phyloP scores from a whole-genome alignment of 2,329 filamentous ascomycete genomes.

The Thelonectria rubi region DNA sequence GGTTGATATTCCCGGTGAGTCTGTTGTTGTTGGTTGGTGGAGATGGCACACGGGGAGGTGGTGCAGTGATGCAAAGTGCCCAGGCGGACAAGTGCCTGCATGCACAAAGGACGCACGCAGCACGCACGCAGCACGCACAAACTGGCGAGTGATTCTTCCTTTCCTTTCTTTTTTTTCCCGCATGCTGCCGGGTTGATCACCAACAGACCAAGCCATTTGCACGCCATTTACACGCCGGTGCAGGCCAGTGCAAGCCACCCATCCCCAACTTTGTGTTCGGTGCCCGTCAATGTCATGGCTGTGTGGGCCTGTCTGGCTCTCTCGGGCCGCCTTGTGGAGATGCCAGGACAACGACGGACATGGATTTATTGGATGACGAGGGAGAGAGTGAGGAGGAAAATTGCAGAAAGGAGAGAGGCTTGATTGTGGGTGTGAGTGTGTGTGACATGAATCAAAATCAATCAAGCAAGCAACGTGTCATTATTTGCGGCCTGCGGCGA shows the following conservation, averaged over 20 bases:
- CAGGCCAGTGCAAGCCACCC: neutral
- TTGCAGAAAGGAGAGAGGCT: too few relatives aligned
- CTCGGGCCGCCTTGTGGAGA: conserved; percentile 29
- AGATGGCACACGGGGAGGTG: too few relatives aligned
- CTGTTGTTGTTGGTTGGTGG: too few relatives aligned
- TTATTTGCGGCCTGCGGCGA: too few relatives aligned
- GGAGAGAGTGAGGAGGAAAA: too few relatives aligned
- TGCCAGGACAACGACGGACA: conserved; percentile 21
- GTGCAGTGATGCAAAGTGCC: too few relatives aligned
- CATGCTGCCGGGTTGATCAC: neutral
- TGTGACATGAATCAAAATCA: neutral
- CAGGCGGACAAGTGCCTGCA: too few relatives aligned
- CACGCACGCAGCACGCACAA: too few relatives aligned
- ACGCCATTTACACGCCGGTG: neutral
- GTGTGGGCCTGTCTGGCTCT: conserved; percentile 21
- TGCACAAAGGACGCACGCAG: too few relatives aligned
- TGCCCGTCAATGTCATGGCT: conserved; percentile 13
- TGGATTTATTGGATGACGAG: neutral
- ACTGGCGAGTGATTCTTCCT: too few relatives aligned
- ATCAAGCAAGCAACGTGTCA: too few relatives aligned
- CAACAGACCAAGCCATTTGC: neutral
- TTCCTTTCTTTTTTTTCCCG: neutral
- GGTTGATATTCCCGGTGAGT: too few relatives aligned
- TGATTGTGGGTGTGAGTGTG: neutral
- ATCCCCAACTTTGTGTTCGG: neutral